Evolutionary conservation across 495 filamentous ascomycete genomes (phyloP), one percentile per base, ranked within the genome.

Genomic region (Podospora comata): DNA sequence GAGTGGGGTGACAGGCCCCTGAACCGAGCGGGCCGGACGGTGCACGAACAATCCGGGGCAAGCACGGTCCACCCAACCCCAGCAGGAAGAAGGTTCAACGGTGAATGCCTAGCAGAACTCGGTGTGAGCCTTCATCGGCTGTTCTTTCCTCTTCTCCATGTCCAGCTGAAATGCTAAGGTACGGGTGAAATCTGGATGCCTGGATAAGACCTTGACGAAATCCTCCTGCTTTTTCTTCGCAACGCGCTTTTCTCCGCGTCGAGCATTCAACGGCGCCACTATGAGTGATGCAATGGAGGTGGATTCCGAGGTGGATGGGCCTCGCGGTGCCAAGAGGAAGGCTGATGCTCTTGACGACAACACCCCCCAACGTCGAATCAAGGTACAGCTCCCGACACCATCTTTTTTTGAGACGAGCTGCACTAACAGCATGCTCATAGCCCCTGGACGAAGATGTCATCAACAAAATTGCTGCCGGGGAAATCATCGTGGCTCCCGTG

Each of bases 381-480:
- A 84, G 81, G 89, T 77, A 74, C 13, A 48, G 2, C 39, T 48
- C 39, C 15, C 39, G 44, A 39, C 20, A 39, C 16, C 34, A 58
- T 16, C n/a, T 23, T 23, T 59, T 60, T 27, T 65, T 53, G 20
- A 4, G 32, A 27, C 34, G 30, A 28, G 26, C n/a, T 65, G n/a
- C 58, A 44, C 68, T 71, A 64, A 72, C 27, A 53, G 19, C 28
- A 48, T 3, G 15, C 39, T 27, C 62, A 7, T 64, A 97, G 92
- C 90, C 93, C 30, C 87, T 99, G 19, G 91, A 97, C 76, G 90
- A 91, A 74, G 93, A 97, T 83, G 96, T 99, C 55, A 92, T 98
- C 67, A 98, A 98, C 81, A 98, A 97, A 80, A 99, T 99, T 72
- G 96, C 96, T 7, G 96, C 96, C n/a, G 96, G 96, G 18, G 96